Conservation (phyloP, 306 rosid species). For the Citrullus amarus region DNA sequence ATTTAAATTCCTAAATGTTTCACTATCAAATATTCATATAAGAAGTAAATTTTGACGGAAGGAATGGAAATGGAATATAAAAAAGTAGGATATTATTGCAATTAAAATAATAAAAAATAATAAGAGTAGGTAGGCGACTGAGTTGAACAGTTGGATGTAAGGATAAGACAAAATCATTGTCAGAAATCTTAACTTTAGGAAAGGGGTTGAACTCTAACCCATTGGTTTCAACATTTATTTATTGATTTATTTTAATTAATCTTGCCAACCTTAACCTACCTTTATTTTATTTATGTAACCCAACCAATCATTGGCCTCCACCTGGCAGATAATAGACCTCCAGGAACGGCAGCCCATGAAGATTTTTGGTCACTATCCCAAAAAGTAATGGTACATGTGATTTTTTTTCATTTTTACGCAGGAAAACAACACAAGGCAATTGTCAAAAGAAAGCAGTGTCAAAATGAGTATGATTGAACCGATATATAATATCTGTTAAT, state of each 20-base stretch:
- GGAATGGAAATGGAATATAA: too few relatives aligned
- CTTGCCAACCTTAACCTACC: neutral
- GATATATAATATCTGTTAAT: too few relatives aligned
- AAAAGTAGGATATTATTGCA: neutral
- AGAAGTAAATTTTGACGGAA: too few relatives aligned
- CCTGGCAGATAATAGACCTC: neutral
- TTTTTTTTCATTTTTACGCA: neutral
- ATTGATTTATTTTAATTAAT: neutral
- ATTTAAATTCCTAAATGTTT: too few relatives aligned
- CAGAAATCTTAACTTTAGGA: neutral
- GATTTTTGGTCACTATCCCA: neutral
- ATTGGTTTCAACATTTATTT: neutral
- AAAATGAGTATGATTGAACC: too few relatives aligned
- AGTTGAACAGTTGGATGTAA: neutral
- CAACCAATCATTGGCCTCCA: neutral
- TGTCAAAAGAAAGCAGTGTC: too few relatives aligned
- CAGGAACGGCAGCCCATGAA: neutral
- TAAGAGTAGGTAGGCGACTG: neutral
- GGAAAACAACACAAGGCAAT: neutral
- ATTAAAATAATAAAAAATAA: neutral
- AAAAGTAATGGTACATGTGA: neutral
- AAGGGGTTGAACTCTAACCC: neutral
- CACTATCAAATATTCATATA: too few relatives aligned
- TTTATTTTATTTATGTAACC: neutral
- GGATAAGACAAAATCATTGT: neutral